Conservation (phyloP, 2,329 filamentous ascomycete species). For the Claviceps maximensis region DNA sequence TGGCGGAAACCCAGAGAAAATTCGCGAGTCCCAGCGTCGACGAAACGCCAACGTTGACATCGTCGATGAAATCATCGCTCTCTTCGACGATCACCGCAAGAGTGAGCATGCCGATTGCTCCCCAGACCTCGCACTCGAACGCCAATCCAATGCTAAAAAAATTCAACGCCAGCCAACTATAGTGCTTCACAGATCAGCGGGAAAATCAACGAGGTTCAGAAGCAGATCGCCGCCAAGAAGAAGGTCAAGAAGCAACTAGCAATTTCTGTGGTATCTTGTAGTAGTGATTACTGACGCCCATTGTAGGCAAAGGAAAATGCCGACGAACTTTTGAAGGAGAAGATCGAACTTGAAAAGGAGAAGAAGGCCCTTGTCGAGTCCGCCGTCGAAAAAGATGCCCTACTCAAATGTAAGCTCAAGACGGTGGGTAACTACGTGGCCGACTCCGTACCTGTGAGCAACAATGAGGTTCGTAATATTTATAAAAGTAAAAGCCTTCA, state of each 20-base stretch:
- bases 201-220: slow-evolving; percentile 79
- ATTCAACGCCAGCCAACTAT: slow-evolving; percentile 42
- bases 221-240: slow-evolving; percentile 83
- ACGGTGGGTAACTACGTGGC: slow-evolving; percentile 66
- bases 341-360: slow-evolving; percentile 63
- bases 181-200: slow-evolving; percentile 66
- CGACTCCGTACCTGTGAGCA: slow-evolving; percentile 67
- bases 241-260: slow-evolving; percentile 40
- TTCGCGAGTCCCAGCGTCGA: slow-evolving; percentile 80
- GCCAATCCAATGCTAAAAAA: background rate
- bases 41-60: slow-evolving; percentile 68
- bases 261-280: background rate
- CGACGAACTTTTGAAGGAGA: slow-evolving; percentile 64
- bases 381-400: slow-evolving; percentile 61
- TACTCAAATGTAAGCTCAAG: slow-evolving; percentile 65
- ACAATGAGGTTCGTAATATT: slow-evolving; percentile 51
- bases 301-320: slow-evolving; percentile 71
- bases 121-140: background rate
- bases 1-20: slow-evolving; percentile 81
- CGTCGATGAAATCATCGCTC: slow-evolving; percentile 79
- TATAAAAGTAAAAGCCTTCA: background rate
- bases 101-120: slow-evolving; percentile 30
- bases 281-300: background rate
- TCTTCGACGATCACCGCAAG: slow-evolving; percentile 76
- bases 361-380: slow-evolving; percentile 68